Conservation (phyloP, 2,329 filamentous ascomycete genomes). For the Akanthomyces lecanii region DNA sequence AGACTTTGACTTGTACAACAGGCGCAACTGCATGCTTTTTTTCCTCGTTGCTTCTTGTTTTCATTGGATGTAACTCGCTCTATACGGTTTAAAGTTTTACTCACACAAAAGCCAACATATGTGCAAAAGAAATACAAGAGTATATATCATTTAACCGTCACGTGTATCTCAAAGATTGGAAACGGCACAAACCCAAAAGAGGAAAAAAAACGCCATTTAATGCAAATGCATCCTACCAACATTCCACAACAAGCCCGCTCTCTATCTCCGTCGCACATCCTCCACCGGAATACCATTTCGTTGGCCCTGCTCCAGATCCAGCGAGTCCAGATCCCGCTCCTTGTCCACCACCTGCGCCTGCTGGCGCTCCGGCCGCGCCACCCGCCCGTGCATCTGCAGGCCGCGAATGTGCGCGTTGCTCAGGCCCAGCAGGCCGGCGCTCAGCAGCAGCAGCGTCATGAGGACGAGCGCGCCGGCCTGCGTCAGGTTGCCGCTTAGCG, state of each 20-base stretch:
- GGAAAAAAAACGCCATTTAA: not conserved
- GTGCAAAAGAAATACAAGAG: not conserved
- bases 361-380: slow-evolving; percentile 30
- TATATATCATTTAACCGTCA: not conserved
- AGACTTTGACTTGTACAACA: slow-evolving; percentile 11
- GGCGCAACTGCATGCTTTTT: slow-evolving; percentile 4
- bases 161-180: too few species aligned
- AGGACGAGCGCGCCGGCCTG: slow-evolving; percentile 49
- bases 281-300: slow-evolving; percentile 9
- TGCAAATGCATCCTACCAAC: not conserved
- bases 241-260: not conserved
- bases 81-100: not conserved
- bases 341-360: not conserved
- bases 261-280: not conserved
- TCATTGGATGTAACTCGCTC: not conserved
- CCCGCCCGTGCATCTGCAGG: slow-evolving; percentile 49
- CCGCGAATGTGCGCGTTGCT: slow-evolving; percentile 47
- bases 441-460: slow-evolving; percentile 47
- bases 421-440: slow-evolving; percentile 49
- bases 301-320: slow-evolving; percentile 4
- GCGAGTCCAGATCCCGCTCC: not conserved
- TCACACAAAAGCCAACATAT: not conserved
- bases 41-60: not conserved
- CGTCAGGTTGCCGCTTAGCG: slow-evolving; percentile 51
- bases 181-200: not conserved